Percentiles rank a stretch among this genome's conserved stretches.
These are phyloP conservation scores for Schizosaccharomyces octosporus DNA, from an alignment of 805 yeast species.

Conservation along the genomic window DNA sequence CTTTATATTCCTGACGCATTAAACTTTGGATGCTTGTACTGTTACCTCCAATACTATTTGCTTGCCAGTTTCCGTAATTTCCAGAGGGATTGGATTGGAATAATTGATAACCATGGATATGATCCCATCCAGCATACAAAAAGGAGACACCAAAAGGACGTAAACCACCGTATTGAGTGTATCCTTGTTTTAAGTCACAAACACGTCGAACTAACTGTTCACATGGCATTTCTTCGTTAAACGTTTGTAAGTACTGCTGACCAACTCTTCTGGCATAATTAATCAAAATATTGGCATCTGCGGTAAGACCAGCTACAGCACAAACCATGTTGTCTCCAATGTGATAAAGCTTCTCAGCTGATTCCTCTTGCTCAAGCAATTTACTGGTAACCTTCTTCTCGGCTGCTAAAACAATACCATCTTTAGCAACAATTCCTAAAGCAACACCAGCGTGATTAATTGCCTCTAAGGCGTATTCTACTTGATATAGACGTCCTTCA, in stretches of 20 bases:
- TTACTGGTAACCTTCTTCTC: slow-evolving; percentile 88
- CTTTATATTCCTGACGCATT: slow-evolving; percentile 82
- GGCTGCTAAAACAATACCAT: slow-evolving; percentile 88
- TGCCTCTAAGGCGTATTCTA: slow-evolving; percentile 88
- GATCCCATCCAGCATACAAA: slow-evolving; percentile 79
- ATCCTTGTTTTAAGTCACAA: slow-evolving; percentile 89
- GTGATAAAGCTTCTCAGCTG: slow-evolving; percentile 76
- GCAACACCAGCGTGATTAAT: slow-evolving; percentile 67
- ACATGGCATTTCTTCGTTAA: slow-evolving; percentile 83
- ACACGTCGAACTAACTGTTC: slow-evolving; percentile 68
- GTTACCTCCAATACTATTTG: slow-evolving; percentile 89
- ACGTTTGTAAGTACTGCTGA: slow-evolving; percentile 62
- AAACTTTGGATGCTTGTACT: slow-evolving; percentile 88
- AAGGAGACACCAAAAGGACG: slow-evolving; percentile 96
- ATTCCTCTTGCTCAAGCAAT: slow-evolving; percentile 74
- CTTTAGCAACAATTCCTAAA: slow-evolving; percentile 47
- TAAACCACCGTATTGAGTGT: slow-evolving; percentile 94
- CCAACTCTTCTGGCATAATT: slow-evolving; percentile 68
- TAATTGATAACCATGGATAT: slow-evolving; percentile 67
- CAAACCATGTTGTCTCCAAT: slow-evolving; percentile 37
- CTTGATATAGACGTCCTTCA: slow-evolving; percentile 90
- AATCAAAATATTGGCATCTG: slow-evolving; percentile 81
- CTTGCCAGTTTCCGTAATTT: slow-evolving; percentile 95
- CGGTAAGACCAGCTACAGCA: slow-evolving; percentile 95
- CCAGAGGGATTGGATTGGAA: slow-evolving; percentile 95